phyloP scores from a whole-genome alignment of 345 rosid species.

The Aquilaria yunnanensis region DNA sequence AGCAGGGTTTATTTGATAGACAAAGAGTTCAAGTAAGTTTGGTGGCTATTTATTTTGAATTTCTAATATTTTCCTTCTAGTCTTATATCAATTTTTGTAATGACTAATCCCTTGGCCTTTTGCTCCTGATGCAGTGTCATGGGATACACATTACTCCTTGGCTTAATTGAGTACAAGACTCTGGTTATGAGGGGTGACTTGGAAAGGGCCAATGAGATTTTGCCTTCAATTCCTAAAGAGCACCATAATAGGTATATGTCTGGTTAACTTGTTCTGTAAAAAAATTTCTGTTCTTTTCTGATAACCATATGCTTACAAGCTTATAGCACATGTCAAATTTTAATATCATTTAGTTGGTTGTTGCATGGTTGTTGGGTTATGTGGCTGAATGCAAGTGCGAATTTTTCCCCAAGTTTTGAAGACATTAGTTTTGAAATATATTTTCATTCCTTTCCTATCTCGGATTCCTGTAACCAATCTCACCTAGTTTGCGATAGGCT shows the following conservation, averaged over 20 bases:
- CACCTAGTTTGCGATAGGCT: no score
- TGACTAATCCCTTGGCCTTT: background rate
- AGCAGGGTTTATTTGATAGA: constrained; percentile 96
- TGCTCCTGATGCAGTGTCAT: constrained; percentile 46
- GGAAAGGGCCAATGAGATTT: constrained; percentile 69
- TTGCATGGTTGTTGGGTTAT: no score
- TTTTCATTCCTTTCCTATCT: no score
- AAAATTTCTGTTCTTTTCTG: no score
- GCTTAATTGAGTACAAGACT: constrained; percentile 93
- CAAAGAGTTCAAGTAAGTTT: constrained; percentile 95
- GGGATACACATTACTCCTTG: constrained; percentile 79
- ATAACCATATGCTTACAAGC: no score
- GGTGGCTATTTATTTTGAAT: background rate
- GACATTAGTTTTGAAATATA: no score
- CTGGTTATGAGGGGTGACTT: constrained; percentile 94
- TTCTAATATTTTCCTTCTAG: constrained; percentile 11
- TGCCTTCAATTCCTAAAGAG: constrained; percentile 82
- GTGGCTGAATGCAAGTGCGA: no score
- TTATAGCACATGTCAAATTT: no score
- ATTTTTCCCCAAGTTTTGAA: no score
- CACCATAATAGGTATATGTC: constrained; percentile 65
- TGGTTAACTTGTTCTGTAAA: no score
- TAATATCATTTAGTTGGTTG: no score
- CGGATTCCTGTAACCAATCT: no score
- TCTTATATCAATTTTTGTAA: constrained; percentile 8